A percentile compares a stretch with the other conserved stretches of the same genome.
These are phyloP conservation scores for Marchantia polymorpha DNA, from an alignment of 225 moss, liverwort and hornwort genomes.

Conservation along the genomic window DNA sequence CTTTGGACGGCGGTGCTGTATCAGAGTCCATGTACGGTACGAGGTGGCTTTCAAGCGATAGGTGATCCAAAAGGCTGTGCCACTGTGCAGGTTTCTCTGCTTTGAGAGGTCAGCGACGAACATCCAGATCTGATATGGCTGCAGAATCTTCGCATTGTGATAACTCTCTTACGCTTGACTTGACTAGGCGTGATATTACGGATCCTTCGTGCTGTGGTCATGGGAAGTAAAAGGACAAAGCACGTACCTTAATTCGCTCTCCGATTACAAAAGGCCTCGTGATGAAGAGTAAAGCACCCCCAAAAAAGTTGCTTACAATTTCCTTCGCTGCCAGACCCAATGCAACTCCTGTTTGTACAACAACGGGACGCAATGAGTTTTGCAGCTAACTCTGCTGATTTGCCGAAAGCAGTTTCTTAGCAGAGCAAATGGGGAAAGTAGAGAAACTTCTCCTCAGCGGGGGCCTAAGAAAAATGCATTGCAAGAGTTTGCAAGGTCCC, in stretches of 20 bases:
- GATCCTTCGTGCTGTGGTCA: neutral
- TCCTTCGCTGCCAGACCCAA: slow-evolving; percentile 83
- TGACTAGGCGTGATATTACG: neutral
- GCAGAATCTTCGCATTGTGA: neutral
- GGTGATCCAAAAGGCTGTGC: neutral
- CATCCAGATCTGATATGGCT: neutral
- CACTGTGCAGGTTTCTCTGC: too few relatives aligned
- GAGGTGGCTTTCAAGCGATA: neutral
- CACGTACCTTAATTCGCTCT: slow-evolving; percentile 66
- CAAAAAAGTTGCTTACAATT: slow-evolving; percentile 86
- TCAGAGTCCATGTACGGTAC: neutral
- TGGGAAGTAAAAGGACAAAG: neutral
- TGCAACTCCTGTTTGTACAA: slow-evolving; percentile 61
- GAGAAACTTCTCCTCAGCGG: neutral
- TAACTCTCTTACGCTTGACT: neutral
- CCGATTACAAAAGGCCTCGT: slow-evolving; percentile 72
- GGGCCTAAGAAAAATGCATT: too few relatives aligned
- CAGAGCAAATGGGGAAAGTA: too few relatives aligned
- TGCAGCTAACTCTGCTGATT: neutral
- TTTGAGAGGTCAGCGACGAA: too few relatives aligned
- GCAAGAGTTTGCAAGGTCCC: neutral
- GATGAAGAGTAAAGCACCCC: slow-evolving; percentile 68
- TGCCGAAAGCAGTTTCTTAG: too few relatives aligned
- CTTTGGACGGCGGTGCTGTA: too few relatives aligned
- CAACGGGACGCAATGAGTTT: neutral